These are phyloP conservation scores for Paratinospora sagittata DNA, from an alignment of 164 flowering plant genomes.

Conservation along the genomic window DNA sequence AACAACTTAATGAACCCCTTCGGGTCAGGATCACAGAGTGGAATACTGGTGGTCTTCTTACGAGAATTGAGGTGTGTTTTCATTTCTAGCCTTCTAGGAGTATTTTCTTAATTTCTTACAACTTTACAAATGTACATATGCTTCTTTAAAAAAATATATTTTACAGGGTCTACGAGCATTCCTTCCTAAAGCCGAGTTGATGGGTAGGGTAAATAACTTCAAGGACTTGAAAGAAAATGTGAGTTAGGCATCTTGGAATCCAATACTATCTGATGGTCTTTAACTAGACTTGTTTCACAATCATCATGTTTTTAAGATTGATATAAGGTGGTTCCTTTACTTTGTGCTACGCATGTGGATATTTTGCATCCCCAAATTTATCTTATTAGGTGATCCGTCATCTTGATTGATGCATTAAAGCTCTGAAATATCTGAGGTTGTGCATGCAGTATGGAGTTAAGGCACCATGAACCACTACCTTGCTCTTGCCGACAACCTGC, in stretches of 20 bases:
- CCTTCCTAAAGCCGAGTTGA: conserved; percentile 85
- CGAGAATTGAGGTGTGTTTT: conserved; percentile 78
- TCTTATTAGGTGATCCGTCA: no score
- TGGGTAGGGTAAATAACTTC: conserved; percentile 58
- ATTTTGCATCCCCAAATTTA: no score
- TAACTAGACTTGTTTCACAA: not conserved
- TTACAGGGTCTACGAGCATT: conserved; percentile 89
- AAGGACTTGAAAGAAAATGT: conserved; percentile 84
- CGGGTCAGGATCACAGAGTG: conserved; percentile 83
- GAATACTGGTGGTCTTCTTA: conserved; percentile 95
- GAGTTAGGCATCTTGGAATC: conserved; percentile 17
- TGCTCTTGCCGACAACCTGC: no score
- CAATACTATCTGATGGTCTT: not conserved
- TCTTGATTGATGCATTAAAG: no score
- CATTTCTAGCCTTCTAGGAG: not conserved
- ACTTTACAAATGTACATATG: not conserved
- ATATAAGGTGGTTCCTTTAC: not conserved
- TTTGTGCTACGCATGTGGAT: not conserved
- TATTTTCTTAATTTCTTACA: not conserved
- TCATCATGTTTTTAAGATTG: not conserved
- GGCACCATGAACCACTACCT: no score
- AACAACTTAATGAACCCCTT: conserved; percentile 81
- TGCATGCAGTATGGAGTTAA: no score
- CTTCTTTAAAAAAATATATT: conserved; percentile 8
- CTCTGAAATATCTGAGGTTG: no score